Percentiles rank a stretch among this genome's conserved stretches.
phyloP scores from a whole-genome alignment of 2,329 filamentous ascomycete genomes.

The Colletotrichum scovillei region DNA sequence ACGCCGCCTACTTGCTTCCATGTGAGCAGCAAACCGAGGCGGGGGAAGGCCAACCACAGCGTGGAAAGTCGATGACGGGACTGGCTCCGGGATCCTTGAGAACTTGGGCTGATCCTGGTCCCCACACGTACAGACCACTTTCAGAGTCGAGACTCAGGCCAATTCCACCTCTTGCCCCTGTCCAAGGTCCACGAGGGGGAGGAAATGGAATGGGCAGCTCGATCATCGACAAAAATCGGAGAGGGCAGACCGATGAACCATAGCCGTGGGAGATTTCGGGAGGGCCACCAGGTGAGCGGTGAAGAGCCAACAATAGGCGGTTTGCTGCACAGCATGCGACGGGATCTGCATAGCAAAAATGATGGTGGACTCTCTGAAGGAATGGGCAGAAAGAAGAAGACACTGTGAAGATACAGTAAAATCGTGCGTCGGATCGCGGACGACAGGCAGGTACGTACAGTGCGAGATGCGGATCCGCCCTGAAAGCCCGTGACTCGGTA shows the following conservation, averaged over 20 bases:
- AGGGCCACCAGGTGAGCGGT: background rate
- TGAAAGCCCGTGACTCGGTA: background rate
- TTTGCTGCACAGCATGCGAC: background rate
- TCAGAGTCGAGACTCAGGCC: background rate
- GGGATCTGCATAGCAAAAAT: background rate
- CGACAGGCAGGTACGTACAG: background rate
- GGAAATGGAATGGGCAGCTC: background rate
- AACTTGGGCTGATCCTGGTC: background rate
- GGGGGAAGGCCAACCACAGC: slow-evolving; percentile 14
- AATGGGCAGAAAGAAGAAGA: background rate
- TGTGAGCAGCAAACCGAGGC: background rate
- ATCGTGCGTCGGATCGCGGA: background rate
- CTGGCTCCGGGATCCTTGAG: slow-evolving; percentile 23
- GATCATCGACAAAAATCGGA: slow-evolving; percentile 23
- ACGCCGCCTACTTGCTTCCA: background rate
- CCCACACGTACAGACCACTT: background rate
- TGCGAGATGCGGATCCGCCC: background rate
- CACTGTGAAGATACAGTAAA: background rate
- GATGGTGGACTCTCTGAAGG: background rate
- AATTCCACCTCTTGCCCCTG: background rate
- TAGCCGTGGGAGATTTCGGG: background rate
- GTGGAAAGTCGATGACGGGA: slow-evolving; percentile 18
- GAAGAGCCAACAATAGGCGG: background rate
- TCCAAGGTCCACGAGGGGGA: background rate
- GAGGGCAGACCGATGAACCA: background rate